phyloP scores from a whole-genome alignment of 345 rosid genomes.

The Eucalyptus virginea region DNA sequence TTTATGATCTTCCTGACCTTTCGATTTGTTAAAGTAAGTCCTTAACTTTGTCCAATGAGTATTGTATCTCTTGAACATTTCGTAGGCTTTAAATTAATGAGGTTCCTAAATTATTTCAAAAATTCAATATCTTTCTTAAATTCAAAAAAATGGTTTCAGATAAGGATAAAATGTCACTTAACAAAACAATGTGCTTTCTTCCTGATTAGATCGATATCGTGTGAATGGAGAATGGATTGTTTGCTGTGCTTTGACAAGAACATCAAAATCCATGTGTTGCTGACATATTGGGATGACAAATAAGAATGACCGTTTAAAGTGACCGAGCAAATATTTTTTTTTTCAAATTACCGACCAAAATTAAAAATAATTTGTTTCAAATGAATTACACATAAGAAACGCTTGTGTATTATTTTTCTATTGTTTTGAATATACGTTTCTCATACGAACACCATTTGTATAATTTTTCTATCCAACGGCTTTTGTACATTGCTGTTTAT shows the following conservation, averaged over 20 bases:
- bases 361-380: too few relatives aligned
- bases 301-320: not conserved
- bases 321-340: not conserved
- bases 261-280: not conserved
- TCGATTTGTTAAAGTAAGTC: too few relatives aligned
- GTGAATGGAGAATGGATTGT: too few relatives aligned
- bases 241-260: too few relatives aligned
- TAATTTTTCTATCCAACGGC: not conserved
- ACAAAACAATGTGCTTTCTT: too few relatives aligned
- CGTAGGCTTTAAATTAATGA: too few relatives aligned
- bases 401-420: not conserved
- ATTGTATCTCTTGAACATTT: not conserved
- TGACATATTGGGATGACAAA: not conserved
- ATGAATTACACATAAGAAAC: not conserved
- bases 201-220: too few relatives aligned
- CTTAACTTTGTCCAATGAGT: not conserved
- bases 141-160: not conserved
- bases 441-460: too few relatives aligned
- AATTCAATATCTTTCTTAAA: too few relatives aligned
- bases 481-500: not conserved
- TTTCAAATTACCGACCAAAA: too few relatives aligned
- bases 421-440: accelerated
- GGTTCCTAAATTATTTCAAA: too few relatives aligned
- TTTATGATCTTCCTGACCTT: not conserved
- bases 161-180: not conserved